These are phyloP conservation scores for Leccinum rimulosum DNA, from an alignment of 768 basidiomycete genomes.

Conservation along the genomic window DNA sequence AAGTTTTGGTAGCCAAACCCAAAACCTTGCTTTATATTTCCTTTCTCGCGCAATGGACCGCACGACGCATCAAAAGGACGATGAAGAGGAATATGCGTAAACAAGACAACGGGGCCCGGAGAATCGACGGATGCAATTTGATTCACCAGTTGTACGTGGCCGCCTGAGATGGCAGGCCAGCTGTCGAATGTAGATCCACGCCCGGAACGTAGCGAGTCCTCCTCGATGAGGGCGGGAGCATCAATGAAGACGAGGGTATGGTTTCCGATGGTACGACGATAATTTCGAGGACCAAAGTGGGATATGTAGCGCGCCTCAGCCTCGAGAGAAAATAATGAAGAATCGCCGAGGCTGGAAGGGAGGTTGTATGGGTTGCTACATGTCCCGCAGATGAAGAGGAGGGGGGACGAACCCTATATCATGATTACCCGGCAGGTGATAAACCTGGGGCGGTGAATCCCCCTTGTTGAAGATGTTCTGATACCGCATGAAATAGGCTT, in stretches of 20 bases:
- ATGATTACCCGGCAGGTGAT: constrained; percentile 88
- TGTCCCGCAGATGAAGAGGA: constrained; percentile 1
- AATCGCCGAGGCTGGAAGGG: constrained; percentile 28
- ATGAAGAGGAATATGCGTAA: constrained; percentile 88
- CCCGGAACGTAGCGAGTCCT: constrained; percentile 54
- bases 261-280: constrained; percentile 60
- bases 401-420: constrained; percentile 64
- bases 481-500: constrained; percentile 65
- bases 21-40: constrained; percentile 66
- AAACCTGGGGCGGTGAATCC: constrained; percentile 45
- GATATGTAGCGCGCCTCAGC: constrained; percentile 57
- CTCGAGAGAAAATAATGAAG: constrained; percentile 37
- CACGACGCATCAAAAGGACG: constrained; percentile 67
- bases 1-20: constrained; percentile 86
- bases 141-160: constrained; percentile 55
- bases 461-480: constrained; percentile 61
- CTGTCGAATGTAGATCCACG: constrained; percentile 39
- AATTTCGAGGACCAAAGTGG: constrained; percentile 76
- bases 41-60: constrained; percentile 74
- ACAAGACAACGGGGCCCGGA: constrained; percentile 58
- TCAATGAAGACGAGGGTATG: constrained; percentile 74
- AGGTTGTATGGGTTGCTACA: constrained; percentile 2
- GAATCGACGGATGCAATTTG: constrained; percentile 30
- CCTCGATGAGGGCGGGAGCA: constrained; percentile 70
- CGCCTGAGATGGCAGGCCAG: constrained; percentile 48